Evolutionary conservation across 352 stramenopile genomes (phyloP), one percentile per base, ranked within the genome.

Genomic region (Globisporangium middletonii): DNA sequence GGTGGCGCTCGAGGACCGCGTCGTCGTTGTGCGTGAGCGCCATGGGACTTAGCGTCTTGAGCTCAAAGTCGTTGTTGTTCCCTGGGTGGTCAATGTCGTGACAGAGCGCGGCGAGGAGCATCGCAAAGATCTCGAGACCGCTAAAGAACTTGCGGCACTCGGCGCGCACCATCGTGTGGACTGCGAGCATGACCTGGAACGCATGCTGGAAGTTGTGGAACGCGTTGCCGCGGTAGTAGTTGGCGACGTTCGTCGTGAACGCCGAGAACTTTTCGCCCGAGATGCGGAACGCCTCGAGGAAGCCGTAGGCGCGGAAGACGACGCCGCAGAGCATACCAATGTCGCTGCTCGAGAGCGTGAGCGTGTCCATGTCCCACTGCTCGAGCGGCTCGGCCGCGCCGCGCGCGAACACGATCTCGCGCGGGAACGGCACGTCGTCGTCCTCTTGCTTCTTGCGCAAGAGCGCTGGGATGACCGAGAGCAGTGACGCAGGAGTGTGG

Each of bases 21-120:
- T 88, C 70, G 59, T 96, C 83, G 53, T 93, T 92, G 74, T 95
- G 89, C 1, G 78, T 89, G 28, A 92, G 69, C 3, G 87, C 86
- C 62, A 95, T 77, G 4, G 73, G 67, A n/a, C 74, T 91, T 37
- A 85, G 57, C 23, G 72, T 79, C 30, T 88, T 88, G 30, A 92
- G 65, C 67, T 94, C 75, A 63, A 96, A 95, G 62, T 85, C 78
- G 59, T 96, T 96, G 26, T 67, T 92, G 55, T 88, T 83, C 49
- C 83, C 81, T 2, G 83, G 80, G 60, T 96, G 86, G 54, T 92
- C 84, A 43, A 94, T 79, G 63, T 95, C 85, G 60, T 95, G 86
- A 43, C 79, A 83, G 35, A 94, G 62, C 5, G 82, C 77, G 2
- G 77, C 79, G 5, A 95, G 45, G 5, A 94, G 66, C 67, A 92